Percentiles rank a stretch among this genome's conserved stretches.
Evolutionary conservation across 2,329 filamentous ascomycete genomes (phyloP).

Genomic region (Botrytis paeoniae): DNA sequence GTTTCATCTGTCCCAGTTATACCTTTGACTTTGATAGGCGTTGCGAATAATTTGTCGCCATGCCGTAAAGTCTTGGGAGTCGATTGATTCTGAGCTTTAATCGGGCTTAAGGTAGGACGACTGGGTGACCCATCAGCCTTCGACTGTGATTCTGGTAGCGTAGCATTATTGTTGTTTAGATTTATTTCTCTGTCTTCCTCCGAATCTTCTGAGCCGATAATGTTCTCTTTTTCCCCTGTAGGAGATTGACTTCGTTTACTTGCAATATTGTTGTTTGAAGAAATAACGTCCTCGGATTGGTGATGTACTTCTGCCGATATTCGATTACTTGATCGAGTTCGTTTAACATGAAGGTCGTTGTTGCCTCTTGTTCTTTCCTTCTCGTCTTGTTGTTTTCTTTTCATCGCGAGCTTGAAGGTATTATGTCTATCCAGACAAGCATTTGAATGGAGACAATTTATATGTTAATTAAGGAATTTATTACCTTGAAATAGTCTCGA

Average conservation of each 20-base stretch:
- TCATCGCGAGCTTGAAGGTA: slow-evolving; percentile 22
- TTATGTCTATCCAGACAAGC: not conserved
- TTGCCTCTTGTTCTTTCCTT: slow-evolving; percentile 19
- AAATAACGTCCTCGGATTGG: not conserved
- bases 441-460: not conserved
- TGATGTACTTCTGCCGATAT: not conserved
- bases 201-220: slow-evolving; percentile 1
- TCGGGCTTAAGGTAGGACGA: not conserved
- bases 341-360: slow-evolving; percentile 22
- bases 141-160: not conserved
- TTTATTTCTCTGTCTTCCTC: slow-evolving; percentile 9
- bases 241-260: not conserved
- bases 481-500: not conserved
- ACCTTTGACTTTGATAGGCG: slow-evolving; percentile 30
- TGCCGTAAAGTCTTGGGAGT: slow-evolving; percentile 29
- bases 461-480: not conserved
- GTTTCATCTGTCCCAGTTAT: slow-evolving; percentile 26
- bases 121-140: slow-evolving; percentile 3
- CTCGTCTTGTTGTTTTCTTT: slow-evolving; percentile 26
- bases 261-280: not conserved
- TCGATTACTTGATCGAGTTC: slow-evolving; percentile 20
- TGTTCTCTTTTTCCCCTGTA: not conserved
- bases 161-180: not conserved
- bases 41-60: slow-evolving; percentile 34
- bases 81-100: slow-evolving; percentile 19